These are phyloP conservation scores for Beverwykella pulmonaria DNA, from an alignment of 495 filamentous ascomycete genomes.

Conservation along the genomic window DNA sequence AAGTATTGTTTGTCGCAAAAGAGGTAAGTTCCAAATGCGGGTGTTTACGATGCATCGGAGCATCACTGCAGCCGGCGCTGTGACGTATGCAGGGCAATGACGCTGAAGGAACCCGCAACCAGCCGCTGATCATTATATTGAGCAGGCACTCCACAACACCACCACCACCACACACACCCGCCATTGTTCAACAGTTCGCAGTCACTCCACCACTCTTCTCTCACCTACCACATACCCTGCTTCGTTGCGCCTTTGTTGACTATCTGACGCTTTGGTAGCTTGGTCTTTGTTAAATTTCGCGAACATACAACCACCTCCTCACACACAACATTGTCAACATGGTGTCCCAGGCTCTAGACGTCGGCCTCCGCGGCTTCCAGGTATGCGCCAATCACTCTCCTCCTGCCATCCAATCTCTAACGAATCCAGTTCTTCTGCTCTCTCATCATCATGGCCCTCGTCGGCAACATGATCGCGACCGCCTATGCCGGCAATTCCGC, in stretches of 20 bases:
- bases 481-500: conserved; percentile 59
- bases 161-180: too few species aligned
- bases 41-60: neutral
- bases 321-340: conserved; percentile 26
- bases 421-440: conserved; percentile 63
- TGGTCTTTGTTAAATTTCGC: neutral
- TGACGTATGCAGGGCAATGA: conserved; percentile 16
- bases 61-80: neutral
- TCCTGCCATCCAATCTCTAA: neutral
- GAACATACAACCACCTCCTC: neutral
- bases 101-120: neutral
- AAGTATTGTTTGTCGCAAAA: too few species aligned
- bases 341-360: conserved; percentile 33
- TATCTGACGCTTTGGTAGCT: conserved; percentile 19
- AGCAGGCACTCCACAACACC: neutral
- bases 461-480: conserved; percentile 68
- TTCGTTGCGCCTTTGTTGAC: neutral
- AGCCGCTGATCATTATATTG: conserved; percentile 10
- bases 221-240: neutral
- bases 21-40: neutral
- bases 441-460: conserved; percentile 66
- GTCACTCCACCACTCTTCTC: conserved; percentile 2
- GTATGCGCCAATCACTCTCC: conserved; percentile 4
- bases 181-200: neutral
- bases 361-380: conserved; percentile 31